Percentiles rank a stretch among this genome's conserved stretches.
These are phyloP conservation scores for Rhizopogon rudus DNA, from an alignment of 768 basidiomycete species.

Conservation along the genomic window DNA sequence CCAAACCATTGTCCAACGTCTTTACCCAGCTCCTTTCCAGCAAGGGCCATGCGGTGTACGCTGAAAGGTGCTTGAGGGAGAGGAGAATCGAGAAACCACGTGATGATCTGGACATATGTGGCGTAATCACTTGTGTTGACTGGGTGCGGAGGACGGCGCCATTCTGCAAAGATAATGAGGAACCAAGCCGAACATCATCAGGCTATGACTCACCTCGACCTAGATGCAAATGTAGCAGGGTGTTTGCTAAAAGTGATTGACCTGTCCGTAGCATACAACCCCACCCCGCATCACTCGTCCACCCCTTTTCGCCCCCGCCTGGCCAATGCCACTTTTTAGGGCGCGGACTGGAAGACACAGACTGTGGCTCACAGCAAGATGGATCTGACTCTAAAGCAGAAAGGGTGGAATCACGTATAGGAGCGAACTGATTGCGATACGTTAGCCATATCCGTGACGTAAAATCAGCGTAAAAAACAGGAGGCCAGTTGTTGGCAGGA, in stretches of 20 bases:
- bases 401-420: constrained; percentile 65
- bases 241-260: constrained; percentile 78
- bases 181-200: constrained; percentile 7
- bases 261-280: constrained; percentile 91
- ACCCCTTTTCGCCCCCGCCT: constrained; percentile 63
- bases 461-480: constrained; percentile 85
- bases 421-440: constrained; percentile 82
- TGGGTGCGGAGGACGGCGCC: constrained; percentile 69
- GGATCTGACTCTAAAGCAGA: constrained; percentile 35
- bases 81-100: constrained; percentile 95
- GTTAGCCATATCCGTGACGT: constrained; percentile 87
- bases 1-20: constrained; percentile 98
- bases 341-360: constrained; percentile 38
- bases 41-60: constrained; percentile 93
- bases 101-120: constrained; percentile 84
- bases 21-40: constrained; percentile 92
- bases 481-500: constrained; percentile 57
- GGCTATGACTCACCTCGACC: constrained; percentile 50
- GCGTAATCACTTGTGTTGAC: constrained; percentile 65
- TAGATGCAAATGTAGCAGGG: constrained; percentile 70
- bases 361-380: constrained; percentile 25
- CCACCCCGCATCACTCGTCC: constrained; percentile 86
- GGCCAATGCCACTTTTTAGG: constrained; percentile 60
- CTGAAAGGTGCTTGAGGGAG: constrained; percentile 83
- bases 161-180: constrained; percentile 46